Conservation (phyloP, 192 early-diverging fungal species). For the Chytriomyces sp. region DNA sequence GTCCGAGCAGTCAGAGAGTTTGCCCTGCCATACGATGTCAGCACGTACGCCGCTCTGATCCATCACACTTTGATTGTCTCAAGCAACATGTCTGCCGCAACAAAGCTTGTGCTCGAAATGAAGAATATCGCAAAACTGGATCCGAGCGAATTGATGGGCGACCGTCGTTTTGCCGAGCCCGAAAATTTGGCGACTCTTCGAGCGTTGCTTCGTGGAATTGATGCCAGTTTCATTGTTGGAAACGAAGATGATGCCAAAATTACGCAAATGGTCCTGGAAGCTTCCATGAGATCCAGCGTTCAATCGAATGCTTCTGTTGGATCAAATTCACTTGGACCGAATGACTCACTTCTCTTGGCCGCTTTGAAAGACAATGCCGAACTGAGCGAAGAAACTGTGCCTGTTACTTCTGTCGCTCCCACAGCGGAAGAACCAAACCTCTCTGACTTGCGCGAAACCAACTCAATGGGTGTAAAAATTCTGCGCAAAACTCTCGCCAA, state of each 20-base stretch:
- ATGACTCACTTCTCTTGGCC: constrained; percentile 14
- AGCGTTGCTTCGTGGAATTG: constrained; percentile 37
- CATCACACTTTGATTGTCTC: constrained; percentile 67
- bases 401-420: background rate
- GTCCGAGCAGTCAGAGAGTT: constrained; percentile 61
- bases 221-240: constrained; percentile 14
- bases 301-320: background rate
- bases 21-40: constrained; percentile 63
- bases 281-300: background rate
- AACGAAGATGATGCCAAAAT: constrained; percentile 6
- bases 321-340: constrained; percentile 1
- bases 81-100: constrained; percentile 24
- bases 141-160: constrained; percentile 25
- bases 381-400: background rate
- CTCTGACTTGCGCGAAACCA: constrained; percentile 45
- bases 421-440: constrained; percentile 22
- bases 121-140: constrained; percentile 7
- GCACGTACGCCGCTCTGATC: constrained; percentile 81
- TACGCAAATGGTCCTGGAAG: constrained; percentile 33
- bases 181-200: constrained; percentile 40
- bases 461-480: constrained; percentile 77
- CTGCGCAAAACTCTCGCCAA: constrained; percentile 71
- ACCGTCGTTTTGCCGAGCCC: constrained; percentile 34
- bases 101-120: constrained; percentile 67
- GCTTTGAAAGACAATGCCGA: constrained; percentile 2